Base-by-base conservation (phyloP, 305 asterid genomes). In the Plantago coronopus region DNA sequence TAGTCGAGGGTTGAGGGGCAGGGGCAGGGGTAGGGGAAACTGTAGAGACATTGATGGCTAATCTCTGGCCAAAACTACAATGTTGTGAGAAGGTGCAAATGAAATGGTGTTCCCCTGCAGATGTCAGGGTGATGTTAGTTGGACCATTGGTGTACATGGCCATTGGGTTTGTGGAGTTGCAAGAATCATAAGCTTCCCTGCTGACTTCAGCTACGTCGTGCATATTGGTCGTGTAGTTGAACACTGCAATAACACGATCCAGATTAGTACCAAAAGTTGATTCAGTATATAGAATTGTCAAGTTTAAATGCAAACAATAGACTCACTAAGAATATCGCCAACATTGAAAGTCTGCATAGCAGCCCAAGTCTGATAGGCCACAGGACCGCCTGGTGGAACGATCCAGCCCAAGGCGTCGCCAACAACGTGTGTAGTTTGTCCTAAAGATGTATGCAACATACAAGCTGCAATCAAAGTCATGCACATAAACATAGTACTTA, bases 331-430 rank as follows among this genome's bases (percentile, higher is more conserved):
- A 15, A 65, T 49, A 38, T 88, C 95, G 0, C 96, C 96, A 0
- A 77, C 81, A 7, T 22, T 8, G 67, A 88, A 85, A 34, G 74
- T 74, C 62, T 50, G 63, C 1, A 63, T 1, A 17, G 83, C 63
- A 9, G 90, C 88, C 96, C 96, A 88, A 13, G 85, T 74, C 25
- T 64, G 56, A 62, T 88, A 88, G 10, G 84, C 69, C 1, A 34
- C 21, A 0, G 82, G 69, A 17, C 85, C 90, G 7, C 83, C 96
- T 0, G 77, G 76, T 0, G 90, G 95, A 62, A 88, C 56, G 21
- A 2, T 3, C 95, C 96, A 88, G 31, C 83, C 95, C 58, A 77
- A 18, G 0, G 72, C 73, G 68, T 77, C 85, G 3, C 96, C 96
- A 3, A 85, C 95, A 4, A 77, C 71, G 23, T 85, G 87, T 19